Evolutionary conservation across 1,284 basidiomycete species (phyloP).

Genomic region (Boletellus deceptivus): DNA sequence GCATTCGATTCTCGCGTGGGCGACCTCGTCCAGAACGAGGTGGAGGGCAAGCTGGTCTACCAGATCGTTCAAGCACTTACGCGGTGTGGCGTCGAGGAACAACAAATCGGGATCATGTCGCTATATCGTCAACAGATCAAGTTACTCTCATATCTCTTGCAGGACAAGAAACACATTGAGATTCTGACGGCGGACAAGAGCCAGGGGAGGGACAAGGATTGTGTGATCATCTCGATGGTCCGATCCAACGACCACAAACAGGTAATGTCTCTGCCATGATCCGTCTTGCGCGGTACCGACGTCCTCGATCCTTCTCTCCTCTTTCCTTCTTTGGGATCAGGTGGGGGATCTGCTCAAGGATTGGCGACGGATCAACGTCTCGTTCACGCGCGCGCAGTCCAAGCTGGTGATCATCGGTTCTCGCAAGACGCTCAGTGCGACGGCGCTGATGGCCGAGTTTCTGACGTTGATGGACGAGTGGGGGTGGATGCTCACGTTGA

Average conservation of each 20-base stretch:
- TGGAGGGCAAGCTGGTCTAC: constrained; percentile 67
- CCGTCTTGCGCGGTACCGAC: background rate
- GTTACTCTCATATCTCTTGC: constrained; percentile 62
- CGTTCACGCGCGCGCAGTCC: constrained; percentile 88
- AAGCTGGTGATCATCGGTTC: constrained; percentile 93
- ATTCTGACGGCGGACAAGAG: constrained; percentile 93
- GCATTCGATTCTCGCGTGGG: constrained; percentile 81
- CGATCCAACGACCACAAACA: constrained; percentile 76
- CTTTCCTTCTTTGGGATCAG: constrained; percentile 35
- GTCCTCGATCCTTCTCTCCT: background rate
- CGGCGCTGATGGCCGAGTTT: constrained; percentile 69
- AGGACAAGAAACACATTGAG: constrained; percentile 63
- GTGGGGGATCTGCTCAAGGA: constrained; percentile 92
- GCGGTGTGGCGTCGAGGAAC: constrained; percentile 59
- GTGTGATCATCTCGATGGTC: constrained; percentile 91
- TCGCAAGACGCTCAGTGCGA: constrained; percentile 61
- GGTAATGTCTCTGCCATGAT: constrained; percentile 37
- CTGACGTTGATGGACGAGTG: constrained; percentile 69
- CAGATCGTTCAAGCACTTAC: constrained; percentile 70
- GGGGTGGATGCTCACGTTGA: constrained; percentile 68
- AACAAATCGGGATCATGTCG: constrained; percentile 86
- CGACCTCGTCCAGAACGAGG: constrained; percentile 84
- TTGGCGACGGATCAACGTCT: constrained; percentile 95
- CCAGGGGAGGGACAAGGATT: constrained; percentile 96
- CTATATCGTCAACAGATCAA: constrained; percentile 96